Evolutionary conservation across 441 rosid species (phyloP), one percentile per base, ranked within the genome.

Genomic region (Euphorbia corollata): DNA sequence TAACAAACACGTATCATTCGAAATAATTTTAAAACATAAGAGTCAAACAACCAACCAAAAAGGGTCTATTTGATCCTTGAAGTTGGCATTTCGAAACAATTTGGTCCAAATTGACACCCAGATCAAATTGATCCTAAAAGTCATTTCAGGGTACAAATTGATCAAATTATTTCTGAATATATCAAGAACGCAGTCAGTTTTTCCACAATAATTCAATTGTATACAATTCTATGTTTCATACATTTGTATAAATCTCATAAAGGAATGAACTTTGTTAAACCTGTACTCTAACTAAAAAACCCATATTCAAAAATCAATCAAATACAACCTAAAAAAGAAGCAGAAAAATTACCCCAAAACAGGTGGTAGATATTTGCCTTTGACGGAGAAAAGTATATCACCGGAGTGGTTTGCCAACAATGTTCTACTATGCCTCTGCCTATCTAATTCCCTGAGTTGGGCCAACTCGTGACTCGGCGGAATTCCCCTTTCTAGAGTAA

Each of bases 341-440:
- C 10, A 24, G 0, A 48, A 6, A 12, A 1, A 23, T 73, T 89
- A 94, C 98, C 99, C 98, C 72, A 89, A 96, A 47, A 80, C 73
- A 76, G 75, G 84, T 55, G 97, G 97, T 81, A 88, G 84, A 78
- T 78, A 91, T 13, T 89, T 82, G 67, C 99, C 98, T 2, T 62
- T 71, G 54, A 91, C 94, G 2, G 85, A 79, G 57, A 94, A 91
- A 87, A 87, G 89, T 11, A 88, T 80, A 19, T 88, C 87, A 15
- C 90, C 97, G 67, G 73, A 43, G 57, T 75, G n/a, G 38, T 23
- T 27, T 0, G 86, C 66, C 78, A 85, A 87, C 73, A 91, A 71
- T 84, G 88, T 78, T 75, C 98, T 79, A 15, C 91, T 86, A 74
- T 86, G 98, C 58, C 99, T 80, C 10, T 70, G 69, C 56, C 80